Conservation (phyloP, 2,329 filamentous ascomycete genomes). For the Didymella segeticola region DNA sequence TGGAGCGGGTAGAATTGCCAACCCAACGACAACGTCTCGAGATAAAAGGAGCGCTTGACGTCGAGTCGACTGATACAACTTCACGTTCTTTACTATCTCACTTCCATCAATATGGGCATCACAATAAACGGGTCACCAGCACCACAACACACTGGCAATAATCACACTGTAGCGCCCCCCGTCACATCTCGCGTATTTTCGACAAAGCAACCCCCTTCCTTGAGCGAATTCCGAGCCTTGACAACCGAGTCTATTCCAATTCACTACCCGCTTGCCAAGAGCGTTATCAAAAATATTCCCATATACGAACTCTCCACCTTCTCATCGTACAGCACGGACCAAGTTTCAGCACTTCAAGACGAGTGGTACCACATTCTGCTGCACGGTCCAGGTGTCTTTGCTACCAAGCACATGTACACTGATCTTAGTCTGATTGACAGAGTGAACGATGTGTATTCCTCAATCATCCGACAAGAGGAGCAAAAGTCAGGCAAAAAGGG, state of each 20-base stretch:
- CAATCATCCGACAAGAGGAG: slow-evolving; percentile 57
- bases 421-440: slow-evolving; percentile 41
- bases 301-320: slow-evolving; percentile 59
- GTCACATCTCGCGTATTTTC: slow-evolving; percentile 39
- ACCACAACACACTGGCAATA: not conserved
- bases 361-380: slow-evolving; percentile 67
- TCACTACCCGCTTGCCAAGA: slow-evolving; percentile 57
- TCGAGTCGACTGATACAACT: not conserved
- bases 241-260: slow-evolving; percentile 51
- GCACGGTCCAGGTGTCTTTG: slow-evolving; percentile 65
- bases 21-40: not conserved
- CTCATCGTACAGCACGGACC: slow-evolving; percentile 38
- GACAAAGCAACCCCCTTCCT: slow-evolving; percentile 42
- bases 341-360: slow-evolving; percentile 59
- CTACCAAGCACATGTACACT: slow-evolving; percentile 62
- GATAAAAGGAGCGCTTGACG: not conserved
- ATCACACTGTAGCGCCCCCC: not conserved
- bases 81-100: not conserved
- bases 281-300: slow-evolving; percentile 60
- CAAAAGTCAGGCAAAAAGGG: slow-evolving; percentile 55
- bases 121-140: not conserved
- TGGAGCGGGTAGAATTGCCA: not conserved
- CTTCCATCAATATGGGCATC: not conserved
- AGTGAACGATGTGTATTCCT: slow-evolving; percentile 30
- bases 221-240: slow-evolving; percentile 55